Evolutionary conservation across 129 eudicot genomes (phyloP).

Genomic region (Artemisia tridentata): DNA sequence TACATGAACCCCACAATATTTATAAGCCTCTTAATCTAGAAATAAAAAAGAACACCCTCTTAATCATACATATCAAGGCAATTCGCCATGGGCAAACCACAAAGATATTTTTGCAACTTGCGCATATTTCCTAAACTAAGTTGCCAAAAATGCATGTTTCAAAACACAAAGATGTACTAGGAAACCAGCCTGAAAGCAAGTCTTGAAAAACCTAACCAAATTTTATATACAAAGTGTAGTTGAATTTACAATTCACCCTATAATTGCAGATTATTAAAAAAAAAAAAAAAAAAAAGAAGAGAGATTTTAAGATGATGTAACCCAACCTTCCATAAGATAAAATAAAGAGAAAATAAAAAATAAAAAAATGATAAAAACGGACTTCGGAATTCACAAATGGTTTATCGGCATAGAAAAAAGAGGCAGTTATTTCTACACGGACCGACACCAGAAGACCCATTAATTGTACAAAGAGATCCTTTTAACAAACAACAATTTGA

Average conservation of each 20-base stretch:
- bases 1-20: too few relatives aligned
- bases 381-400: constrained; percentile 22
- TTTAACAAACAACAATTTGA: constrained; percentile 9
- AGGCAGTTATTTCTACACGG: constrained; percentile 8
- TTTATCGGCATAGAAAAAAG: constrained; percentile 16
- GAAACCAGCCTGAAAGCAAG: background rate
- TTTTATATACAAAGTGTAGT: constrained; percentile 16
- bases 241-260: constrained; percentile 21
- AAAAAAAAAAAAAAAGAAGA: too few relatives aligned
- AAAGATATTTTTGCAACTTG: background rate
- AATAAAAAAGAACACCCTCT: too few relatives aligned
- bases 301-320: background rate
- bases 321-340: background rate
- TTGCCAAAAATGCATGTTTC: background rate
- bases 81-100: background rate
- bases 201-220: background rate
- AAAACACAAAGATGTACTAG: background rate
- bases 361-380: background rate
- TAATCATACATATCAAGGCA: background rate
- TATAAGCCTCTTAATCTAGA: too few relatives aligned
- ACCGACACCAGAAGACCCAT: constrained; percentile 17
- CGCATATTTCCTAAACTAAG: background rate
- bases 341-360: background rate
- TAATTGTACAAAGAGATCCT: constrained; percentile 10
- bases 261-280: constrained; percentile 17